Evolutionary conservation across 2,329 filamentous ascomycete species (phyloP).

Genomic region (Xylariaceae sp.): DNA sequence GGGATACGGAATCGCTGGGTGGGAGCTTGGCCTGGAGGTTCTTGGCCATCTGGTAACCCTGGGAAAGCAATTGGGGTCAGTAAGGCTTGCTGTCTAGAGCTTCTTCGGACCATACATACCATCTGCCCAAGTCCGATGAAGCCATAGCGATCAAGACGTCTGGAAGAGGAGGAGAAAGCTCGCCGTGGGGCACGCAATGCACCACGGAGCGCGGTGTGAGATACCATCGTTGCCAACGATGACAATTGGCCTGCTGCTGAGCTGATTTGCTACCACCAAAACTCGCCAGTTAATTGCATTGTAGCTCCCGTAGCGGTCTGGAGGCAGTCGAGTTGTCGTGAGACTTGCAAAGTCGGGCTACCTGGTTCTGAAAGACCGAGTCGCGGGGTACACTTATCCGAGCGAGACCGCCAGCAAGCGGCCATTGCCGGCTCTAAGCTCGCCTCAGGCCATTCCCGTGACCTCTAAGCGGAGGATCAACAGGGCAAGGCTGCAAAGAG

Average conservation of each 20-base stretch:
- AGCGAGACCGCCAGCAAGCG: conserved; percentile 8
- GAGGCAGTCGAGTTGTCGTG: neutral
- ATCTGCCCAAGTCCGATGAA: conserved; percentile 60
- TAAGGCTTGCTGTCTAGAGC: neutral
- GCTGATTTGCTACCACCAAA: conserved; percentile 1
- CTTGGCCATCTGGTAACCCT: conserved; percentile 61
- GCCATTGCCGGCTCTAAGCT: conserved; percentile 23
- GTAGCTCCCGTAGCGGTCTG: neutral
- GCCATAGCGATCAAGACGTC: conserved; percentile 49
- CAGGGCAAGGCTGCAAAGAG: too few relatives aligned
- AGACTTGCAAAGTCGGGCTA: neutral
- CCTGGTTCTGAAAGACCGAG: neutral
- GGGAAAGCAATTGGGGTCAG: conserved; percentile 3
- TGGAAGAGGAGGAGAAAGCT: conserved; percentile 45
- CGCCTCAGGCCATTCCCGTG: neutral
- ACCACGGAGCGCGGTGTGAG: conserved; percentile 34
- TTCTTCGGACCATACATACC: conserved; percentile 36
- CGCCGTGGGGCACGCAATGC: conserved; percentile 35
- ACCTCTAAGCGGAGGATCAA: neutral
- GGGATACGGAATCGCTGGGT: conserved; percentile 44
- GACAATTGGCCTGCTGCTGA: conserved; percentile 19
- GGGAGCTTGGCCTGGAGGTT: conserved; percentile 55
- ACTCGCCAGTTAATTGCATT: neutral
- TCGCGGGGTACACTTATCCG: conserved; percentile 18
- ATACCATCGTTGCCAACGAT: conserved; percentile 45